phyloP scores from a whole-genome alignment of 1,284 basidiomycete species.

The Fomitiporia mediterranea region DNA sequence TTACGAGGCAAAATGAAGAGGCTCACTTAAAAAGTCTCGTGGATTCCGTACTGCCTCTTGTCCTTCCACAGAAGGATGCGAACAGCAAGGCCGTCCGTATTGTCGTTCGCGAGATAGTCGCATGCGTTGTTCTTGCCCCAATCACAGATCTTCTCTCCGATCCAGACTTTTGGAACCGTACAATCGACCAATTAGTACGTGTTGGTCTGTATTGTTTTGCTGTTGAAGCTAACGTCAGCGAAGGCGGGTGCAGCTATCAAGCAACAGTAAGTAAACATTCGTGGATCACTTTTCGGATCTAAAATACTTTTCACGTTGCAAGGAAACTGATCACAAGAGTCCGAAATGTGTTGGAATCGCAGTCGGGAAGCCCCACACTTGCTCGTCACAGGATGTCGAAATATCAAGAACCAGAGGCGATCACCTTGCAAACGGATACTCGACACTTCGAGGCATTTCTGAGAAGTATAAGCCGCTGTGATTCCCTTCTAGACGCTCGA shows the following conservation, averaged over 20 bases:
- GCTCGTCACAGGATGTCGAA: conserved; percentile 33
- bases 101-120: conserved; percentile 77
- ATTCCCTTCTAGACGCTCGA: conserved; percentile 82
- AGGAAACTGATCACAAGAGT: conserved; percentile 83
- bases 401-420: conserved; percentile 52
- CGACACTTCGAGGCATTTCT: conserved; percentile 89
- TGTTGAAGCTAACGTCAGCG: conserved; percentile 6
- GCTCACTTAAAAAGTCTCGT: conserved; percentile 72
- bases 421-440: conserved; percentile 71
- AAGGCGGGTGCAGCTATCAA: conserved; percentile 86
- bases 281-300: too few relatives aligned
- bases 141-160: conserved; percentile 90
- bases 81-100: conserved; percentile 67
- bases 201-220: conserved; percentile 19
- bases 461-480: conserved; percentile 75
- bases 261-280: conserved; percentile 61
- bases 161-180: conserved; percentile 94
- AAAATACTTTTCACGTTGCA: background rate
- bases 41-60: conserved; percentile 61
- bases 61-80: conserved; percentile 75
- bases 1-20: conserved; percentile 87
- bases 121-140: conserved; percentile 80
- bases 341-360: conserved; percentile 75
- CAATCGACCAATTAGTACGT: conserved; percentile 85
- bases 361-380: conserved; percentile 53